Evolutionary conservation across 148 eudicot species (phyloP), one percentile per base, ranked within the genome.

Genomic region (Pouteria glomerata): DNA sequence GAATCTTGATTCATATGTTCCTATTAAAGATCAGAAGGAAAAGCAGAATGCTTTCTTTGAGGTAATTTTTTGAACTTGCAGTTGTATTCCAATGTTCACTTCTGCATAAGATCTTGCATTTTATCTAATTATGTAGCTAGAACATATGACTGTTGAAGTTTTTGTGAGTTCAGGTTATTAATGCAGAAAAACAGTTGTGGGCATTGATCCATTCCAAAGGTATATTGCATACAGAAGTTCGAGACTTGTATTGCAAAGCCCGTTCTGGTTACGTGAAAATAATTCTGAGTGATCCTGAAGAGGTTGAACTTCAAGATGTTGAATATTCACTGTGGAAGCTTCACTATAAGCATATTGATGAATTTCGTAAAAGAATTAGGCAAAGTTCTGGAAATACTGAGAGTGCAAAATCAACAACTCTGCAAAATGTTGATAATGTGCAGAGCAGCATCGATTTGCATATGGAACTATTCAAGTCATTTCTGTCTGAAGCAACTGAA

Each of bases 301-400:
- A 74, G 35, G 62, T 68, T 7, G 84, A 86, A 18, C 88, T 83
- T 77, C 93, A 86, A 69, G 84, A 82, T 53, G 71, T 74, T 53
- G 97, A 91, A 58, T 85, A 77, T 71, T 79, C 77, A 27, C 50
- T 91, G 70, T 91, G 97, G 97, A 91, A 82, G 78, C 91, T 91
- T 55, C 93, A 91, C 63, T 91, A 91, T 74, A 80, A 78, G 76
- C 97, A 88, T 73, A 91, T 88, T 51, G 93, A 89, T 73, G 98
- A 91, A 66, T 95, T 85, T 75, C 96, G 97, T n/a, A 91, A 76
- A 76, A 81, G 76, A 63, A 79, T 86, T 34, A 75, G 73, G 72
- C 84, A 82, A 55, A 86, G 63, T 39, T 63, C 76, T 23, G 65
- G 39, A 39, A 76, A 72, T 71, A 75, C 68, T 62, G 84, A 83